Percentiles rank a stretch among this genome's conserved stretches.
Evolutionary conservation across 2,329 filamentous ascomycete genomes (phyloP).

Genomic region (Paracoccidioides brasiliensis): DNA sequence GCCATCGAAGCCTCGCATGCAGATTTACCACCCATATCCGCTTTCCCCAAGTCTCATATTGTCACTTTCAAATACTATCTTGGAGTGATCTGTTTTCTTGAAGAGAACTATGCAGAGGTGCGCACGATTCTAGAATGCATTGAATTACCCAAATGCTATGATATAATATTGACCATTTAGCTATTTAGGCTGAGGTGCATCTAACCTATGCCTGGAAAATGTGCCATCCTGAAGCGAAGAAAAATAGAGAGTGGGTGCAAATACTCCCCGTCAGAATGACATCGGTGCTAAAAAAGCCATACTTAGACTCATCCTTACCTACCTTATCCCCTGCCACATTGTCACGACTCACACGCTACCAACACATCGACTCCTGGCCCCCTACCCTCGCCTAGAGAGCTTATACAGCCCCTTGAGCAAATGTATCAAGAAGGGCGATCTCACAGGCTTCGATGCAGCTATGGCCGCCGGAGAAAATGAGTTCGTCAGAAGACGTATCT

Average conservation of each 20-base stretch:
- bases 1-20: slow-evolving; percentile 62
- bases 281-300: slow-evolving; percentile 13
- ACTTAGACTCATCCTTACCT: slow-evolving; percentile 71
- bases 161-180: background rate
- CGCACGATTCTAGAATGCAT: slow-evolving; percentile 7
- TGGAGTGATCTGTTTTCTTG: slow-evolving; percentile 83
- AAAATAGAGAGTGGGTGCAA: slow-evolving; percentile 62
- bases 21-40: slow-evolving; percentile 67
- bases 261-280: background rate
- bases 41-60: slow-evolving; percentile 78
- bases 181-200: slow-evolving; percentile 57
- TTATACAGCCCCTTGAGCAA: slow-evolving; percentile 66
- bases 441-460: slow-evolving; percentile 71
- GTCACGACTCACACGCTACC: slow-evolving; percentile 80
- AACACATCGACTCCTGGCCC: slow-evolving; percentile 53
- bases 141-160: background rate
- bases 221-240: slow-evolving; percentile 58
- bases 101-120: slow-evolving; percentile 80
- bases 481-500: slow-evolving; percentile 85
- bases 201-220: slow-evolving; percentile 69
- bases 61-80: slow-evolving; percentile 96
- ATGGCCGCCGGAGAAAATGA: slow-evolving; percentile 74
- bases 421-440: slow-evolving; percentile 71
- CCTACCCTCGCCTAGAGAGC: slow-evolving; percentile 61
- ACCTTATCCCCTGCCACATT: slow-evolving; percentile 85